A percentile compares a stretch with the other conserved stretches of the same genome.
Evolutionary conservation across 2,329 filamentous ascomycete species (phyloP).

Genomic region (Talaromyces albobiverticillius): DNA sequence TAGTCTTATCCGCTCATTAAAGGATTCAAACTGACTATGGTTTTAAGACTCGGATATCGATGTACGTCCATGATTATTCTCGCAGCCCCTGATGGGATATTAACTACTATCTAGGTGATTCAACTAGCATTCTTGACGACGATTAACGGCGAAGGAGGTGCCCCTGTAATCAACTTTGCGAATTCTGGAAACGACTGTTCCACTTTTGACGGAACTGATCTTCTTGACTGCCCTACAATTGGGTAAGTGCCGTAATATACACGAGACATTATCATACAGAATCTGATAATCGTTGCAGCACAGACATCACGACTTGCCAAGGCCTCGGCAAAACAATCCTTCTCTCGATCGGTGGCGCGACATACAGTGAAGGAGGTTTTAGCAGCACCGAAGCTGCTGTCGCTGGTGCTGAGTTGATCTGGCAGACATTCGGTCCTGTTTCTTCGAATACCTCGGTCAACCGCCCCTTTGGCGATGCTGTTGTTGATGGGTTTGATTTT

Average conservation of each 20-base stretch:
- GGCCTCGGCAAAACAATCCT: constrained; percentile 65
- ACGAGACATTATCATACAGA: too few species aligned
- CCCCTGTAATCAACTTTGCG: constrained; percentile 62
- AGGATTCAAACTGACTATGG: too few species aligned
- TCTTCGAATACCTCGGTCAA: constrained; percentile 46
- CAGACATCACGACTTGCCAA: constrained; percentile 60
- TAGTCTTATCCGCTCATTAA: neutral
- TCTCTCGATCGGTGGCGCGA: constrained; percentile 69
- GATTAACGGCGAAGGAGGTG: constrained; percentile 49
- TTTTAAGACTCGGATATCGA: too few species aligned
- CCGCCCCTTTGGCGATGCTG: constrained; percentile 64
- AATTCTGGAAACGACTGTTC: constrained; percentile 61
- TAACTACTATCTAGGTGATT: too few species aligned
- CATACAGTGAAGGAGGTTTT: constrained; percentile 68
- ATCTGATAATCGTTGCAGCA: too few species aligned
- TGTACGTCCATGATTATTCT: too few species aligned
- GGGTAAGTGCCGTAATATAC: constrained; percentile 59
- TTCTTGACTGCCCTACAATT: constrained; percentile 62
- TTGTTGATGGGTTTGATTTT: constrained; percentile 73
- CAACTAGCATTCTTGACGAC: neutral
- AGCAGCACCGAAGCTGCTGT: constrained; percentile 49
- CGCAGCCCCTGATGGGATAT: too few species aligned
- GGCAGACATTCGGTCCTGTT: constrained; percentile 66
- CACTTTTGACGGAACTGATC: constrained; percentile 53
- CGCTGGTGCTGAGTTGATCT: constrained; percentile 60